Base-by-base conservation (phyloP, 176 grass and related monocot species). In the Ensete ventricosum region DNA sequence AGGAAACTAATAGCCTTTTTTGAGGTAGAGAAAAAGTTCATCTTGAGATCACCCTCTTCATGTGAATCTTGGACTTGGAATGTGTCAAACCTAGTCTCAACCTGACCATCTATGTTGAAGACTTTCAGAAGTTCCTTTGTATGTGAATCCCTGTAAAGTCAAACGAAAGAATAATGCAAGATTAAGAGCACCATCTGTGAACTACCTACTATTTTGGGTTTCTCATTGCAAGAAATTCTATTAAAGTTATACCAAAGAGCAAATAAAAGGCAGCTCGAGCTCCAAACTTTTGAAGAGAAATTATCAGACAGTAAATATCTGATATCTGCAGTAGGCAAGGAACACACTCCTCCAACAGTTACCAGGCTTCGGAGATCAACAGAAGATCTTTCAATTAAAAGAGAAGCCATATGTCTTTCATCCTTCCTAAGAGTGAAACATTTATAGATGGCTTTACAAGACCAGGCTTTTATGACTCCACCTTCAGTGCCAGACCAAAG, bases 111-210 rank as follows among this genome's bases (percentile, higher is more conserved):
- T 52, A 77, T 65, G 49, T 77, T 77, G 21, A 66, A 77, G 8
- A 77, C 43, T 76, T 76, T 76, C 51, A 76, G 34, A 14, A 76
- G 74, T 48, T 76, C 74, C 34, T 76, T 76, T 64, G 74, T 76
- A 16, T 8, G 43, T 64, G 74, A 62, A 64, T 76, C 74, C 74
- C 74, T 76, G 74, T 2, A 3, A 55, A 73, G 8, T 1, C 53
- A 27, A 21, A 58, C 29, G 1, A 27, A 24, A 58, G 21, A 57
- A 73, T 21, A 11, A 74, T 55, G 9, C 10, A 57, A 12, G 8
- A 12, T 17, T 57, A 17, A 55, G 14, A 57, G 29, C 13, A 57
- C 21, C 23, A 73, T 55, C 16, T 8, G 34, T 74, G 6, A 29
- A 74, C 23, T 34, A 24, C 26, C 14, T 9, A 14, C 24, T 43